Evolutionary conservation across 2,329 filamentous ascomycete genomes (phyloP).

Genomic region (Dactylellina parvicollis): DNA sequence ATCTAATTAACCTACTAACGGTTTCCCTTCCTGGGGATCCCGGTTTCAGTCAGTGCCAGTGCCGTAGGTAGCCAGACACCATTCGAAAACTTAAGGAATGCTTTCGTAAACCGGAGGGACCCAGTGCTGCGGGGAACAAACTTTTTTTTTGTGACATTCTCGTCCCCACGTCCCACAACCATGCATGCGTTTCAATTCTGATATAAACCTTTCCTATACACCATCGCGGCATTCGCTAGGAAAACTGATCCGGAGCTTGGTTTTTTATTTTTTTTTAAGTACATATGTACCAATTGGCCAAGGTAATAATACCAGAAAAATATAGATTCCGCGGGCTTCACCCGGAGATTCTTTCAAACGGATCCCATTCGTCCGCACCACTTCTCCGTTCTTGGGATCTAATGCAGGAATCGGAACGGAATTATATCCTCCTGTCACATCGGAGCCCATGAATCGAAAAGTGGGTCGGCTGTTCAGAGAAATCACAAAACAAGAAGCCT

Average conservation of each 20-base stretch:
- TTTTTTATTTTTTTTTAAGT: no score
- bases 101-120: no score
- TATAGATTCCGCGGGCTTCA: conserved; percentile 14
- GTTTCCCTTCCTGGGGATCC: conserved; percentile 41
- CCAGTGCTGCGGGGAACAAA: no score
- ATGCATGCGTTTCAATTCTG: conserved; percentile 33
- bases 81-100: neutral
- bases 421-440: conserved; percentile 13
- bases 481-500: conserved; percentile 19
- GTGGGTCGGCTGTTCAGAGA: neutral
- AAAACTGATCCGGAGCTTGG: no score
- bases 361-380: conserved; percentile 24
- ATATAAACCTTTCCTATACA: conserved; percentile 6
- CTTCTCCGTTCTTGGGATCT: conserved; percentile 1
- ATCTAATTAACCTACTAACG: conserved; percentile 10
- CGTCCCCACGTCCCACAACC: conserved; percentile 1
- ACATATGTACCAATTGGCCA: no score
- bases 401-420: conserved; percentile 36
- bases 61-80: conserved; percentile 30
- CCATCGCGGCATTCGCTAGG: conserved; percentile 2
- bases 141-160: neutral
- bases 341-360: neutral
- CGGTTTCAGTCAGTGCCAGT: conserved; percentile 16
- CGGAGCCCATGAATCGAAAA: neutral
- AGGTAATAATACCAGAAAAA: conserved; percentile 15